Base-by-base conservation (phyloP, 2,329 filamentous ascomycete species). In the Epichloe gansuensis region DNA sequence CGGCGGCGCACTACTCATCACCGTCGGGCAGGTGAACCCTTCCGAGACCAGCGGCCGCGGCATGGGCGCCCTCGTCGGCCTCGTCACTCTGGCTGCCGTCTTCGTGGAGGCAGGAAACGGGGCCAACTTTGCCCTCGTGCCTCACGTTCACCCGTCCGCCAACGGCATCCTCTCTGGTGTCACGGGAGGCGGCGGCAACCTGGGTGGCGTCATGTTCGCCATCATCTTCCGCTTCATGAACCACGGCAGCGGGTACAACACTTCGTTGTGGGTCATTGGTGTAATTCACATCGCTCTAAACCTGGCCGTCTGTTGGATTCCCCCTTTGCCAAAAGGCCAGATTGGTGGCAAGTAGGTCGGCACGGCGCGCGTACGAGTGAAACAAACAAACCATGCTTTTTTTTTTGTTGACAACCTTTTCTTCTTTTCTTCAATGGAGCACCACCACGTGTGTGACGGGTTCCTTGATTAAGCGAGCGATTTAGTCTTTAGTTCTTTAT, bases 21-120 rank as follows among this genome's bases (percentile, higher is more conserved):
- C 83, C 55, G 75, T 83, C 61, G 86, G 85, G 23, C 70, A 75
- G 2, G 73, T 81, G 61, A 72, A 93, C 65, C 77, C 86, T 0
- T 76, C 82, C 28, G 63, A 76, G 25, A 66, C 83, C 47, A 62
- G 61, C 47, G 63, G 62, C 15, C 52, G 56, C 42, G 56, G 46
- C 42, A 60, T 68, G 13, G 69, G 75, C 6, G 81, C 79, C 3
- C 83, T 94, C 75, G 82, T 93, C 52, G 88, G 86, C 1, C 80
- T 95, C 5, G 72, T 94, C 8, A 83, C 84, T 1, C 77, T 88
- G 9, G 77, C 90, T 71, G 88, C 86, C 1, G 76, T 95, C 64
- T 95, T 95, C 72, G 70, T 90, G 44, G 88, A 94, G 66, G 88
- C 86, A 2, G 83, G 83, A 43, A 95, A 95, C 64, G 91, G 91